Conservation (phyloP, 1,284 basidiomycete species). For the Sporisorium graminicola region DNA sequence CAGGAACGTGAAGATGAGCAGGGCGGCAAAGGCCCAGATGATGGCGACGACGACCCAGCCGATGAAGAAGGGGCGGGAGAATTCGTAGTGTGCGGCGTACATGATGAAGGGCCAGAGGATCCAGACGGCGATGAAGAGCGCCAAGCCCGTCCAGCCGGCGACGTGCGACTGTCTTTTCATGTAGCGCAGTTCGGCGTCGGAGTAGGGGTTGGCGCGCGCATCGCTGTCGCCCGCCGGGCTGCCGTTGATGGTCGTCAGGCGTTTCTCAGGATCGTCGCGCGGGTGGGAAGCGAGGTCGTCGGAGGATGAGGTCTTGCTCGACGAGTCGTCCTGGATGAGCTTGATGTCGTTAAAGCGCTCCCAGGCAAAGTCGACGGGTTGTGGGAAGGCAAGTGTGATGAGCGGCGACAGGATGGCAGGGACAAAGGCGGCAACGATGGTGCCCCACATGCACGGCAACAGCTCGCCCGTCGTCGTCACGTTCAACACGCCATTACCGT, state of each 20-base stretch:
- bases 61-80: constrained; percentile 56
- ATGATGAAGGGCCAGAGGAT: constrained; percentile 66
- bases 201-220: constrained; percentile 7
- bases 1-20: constrained; percentile 48
- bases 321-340: constrained; percentile 38
- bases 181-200: constrained; percentile 23
- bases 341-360: constrained; percentile 46
- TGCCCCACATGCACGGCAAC: constrained; percentile 63
- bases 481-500: constrained; percentile 51
- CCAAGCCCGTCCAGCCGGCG: constrained; percentile 24
- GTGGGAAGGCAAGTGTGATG: constrained; percentile 26
- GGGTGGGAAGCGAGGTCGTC: neutral
- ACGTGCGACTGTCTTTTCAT: constrained; percentile 31
- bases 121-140: constrained; percentile 61
- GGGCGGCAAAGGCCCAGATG: constrained; percentile 59
- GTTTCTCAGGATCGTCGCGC: neutral
- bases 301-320: neutral
- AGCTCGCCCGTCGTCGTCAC: constrained; percentile 40
- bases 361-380: constrained; percentile 55
- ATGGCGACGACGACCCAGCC: constrained; percentile 65
- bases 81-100: constrained; percentile 64
- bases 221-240: neutral
- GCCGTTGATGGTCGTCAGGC: neutral
- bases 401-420: constrained; percentile 46
- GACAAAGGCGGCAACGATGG: constrained; percentile 53